Conservation (phyloP, 176 grass and related monocot species). For the Typha latifolia region DNA sequence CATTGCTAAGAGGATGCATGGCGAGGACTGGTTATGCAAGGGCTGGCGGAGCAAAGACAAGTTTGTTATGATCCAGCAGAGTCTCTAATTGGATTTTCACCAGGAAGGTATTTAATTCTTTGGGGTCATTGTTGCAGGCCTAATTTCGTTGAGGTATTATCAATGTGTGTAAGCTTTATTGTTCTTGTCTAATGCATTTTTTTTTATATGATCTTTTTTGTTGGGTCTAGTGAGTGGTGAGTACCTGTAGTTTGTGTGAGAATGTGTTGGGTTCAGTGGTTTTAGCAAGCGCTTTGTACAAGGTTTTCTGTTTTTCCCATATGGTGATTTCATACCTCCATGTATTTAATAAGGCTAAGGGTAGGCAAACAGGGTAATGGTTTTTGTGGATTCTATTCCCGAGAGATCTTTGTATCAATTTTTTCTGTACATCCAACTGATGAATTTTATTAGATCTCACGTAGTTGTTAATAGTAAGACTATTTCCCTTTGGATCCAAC, state of each 20-base stretch:
- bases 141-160: constrained; percentile 32
- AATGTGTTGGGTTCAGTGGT: constrained; percentile 38
- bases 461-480: too few species aligned
- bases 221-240: constrained; percentile 35
- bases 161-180: constrained; percentile 47
- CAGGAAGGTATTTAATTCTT: constrained; percentile 47
- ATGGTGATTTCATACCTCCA: background rate
- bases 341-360: background rate
- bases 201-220: background rate
- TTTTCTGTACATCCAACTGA: too few species aligned
- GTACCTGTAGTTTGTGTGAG: constrained; percentile 54
- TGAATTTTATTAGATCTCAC: too few species aligned
- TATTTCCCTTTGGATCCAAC: too few species aligned
- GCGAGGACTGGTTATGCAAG: constrained; percentile 27
- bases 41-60: constrained; percentile 36
- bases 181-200: constrained; percentile 1
- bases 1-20: constrained; percentile 24
- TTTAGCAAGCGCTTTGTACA: constrained; percentile 55
- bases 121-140: constrained; percentile 32
- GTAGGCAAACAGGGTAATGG: too few species aligned
- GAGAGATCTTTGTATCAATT: too few species aligned
- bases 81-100: constrained; percentile 23
- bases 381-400: too few species aligned
- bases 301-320: constrained; percentile 15
- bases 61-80: constrained; percentile 27